Evolutionary conservation across 208 protist species (phyloP).

Genomic region (Crithidia expoeki): DNA sequence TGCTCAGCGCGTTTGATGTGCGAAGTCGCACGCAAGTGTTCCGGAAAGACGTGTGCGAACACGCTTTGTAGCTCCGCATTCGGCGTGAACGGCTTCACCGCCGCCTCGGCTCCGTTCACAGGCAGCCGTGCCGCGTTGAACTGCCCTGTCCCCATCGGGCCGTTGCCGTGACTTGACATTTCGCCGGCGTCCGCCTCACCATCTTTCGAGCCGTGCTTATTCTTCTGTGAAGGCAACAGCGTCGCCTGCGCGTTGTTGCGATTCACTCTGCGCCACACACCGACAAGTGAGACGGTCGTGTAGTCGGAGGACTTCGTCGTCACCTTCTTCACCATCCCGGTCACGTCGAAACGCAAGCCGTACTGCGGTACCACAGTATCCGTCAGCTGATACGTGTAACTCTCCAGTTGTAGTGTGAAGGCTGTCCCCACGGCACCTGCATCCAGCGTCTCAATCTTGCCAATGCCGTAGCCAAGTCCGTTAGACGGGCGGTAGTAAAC

Average conservation of each 20-base stretch:
- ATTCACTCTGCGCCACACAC: constrained; percentile 61
- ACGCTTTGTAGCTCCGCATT: constrained; percentile 59
- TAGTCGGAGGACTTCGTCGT: constrained; percentile 60
- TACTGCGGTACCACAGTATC: constrained; percentile 47
- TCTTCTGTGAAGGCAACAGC: constrained; percentile 24
- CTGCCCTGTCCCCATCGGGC: constrained; percentile 34
- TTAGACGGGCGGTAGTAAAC: constrained; percentile 87
- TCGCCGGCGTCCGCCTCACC: neutral
- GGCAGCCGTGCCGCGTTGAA: constrained; percentile 89
- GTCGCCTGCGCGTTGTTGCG: constrained; percentile 26
- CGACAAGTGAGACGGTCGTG: constrained; percentile 77
- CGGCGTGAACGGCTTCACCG: constrained; percentile 38
- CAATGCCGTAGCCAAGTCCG: constrained; percentile 87
- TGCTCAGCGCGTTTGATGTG: constrained; percentile 48
- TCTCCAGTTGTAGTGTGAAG: constrained; percentile 75
- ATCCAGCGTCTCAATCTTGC: constrained; percentile 56
- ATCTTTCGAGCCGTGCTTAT: neutral
- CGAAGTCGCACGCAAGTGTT: constrained; percentile 55
- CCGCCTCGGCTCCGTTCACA: constrained; percentile 48
- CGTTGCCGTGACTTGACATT: neutral
- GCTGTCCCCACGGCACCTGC: constrained; percentile 49
- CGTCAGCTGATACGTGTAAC: constrained; percentile 76
- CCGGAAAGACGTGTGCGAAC: constrained; percentile 78
- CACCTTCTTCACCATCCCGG: constrained; percentile 76
- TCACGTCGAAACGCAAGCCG: constrained; percentile 48